Evolutionary conservation across 345 rosid species (phyloP).

Genomic region (Carallia pectinifolia): DNA sequence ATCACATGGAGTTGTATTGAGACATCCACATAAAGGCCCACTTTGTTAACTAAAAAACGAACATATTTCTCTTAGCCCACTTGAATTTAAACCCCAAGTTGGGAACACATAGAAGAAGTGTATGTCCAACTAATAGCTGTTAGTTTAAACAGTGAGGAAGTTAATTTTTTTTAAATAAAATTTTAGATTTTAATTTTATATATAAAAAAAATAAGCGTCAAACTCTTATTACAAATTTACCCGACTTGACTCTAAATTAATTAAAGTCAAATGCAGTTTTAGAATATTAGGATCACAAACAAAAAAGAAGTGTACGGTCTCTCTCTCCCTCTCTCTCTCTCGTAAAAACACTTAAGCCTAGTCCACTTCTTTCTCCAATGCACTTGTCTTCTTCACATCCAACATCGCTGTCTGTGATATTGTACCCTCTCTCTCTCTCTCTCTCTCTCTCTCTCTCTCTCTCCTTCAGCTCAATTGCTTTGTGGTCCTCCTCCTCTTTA

Average conservation of each 20-base stretch:
- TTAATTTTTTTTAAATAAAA: no score
- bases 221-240: no score
- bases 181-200: no score
- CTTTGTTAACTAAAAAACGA: conserved; percentile 58
- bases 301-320: conserved; percentile 9
- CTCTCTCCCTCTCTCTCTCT: conserved; percentile 14
- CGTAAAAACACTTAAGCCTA: conserved; percentile 15
- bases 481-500: conserved; percentile 79
- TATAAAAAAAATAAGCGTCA: no score
- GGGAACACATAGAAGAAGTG: conserved; percentile 41
- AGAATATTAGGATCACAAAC: background rate
- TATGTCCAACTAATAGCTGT: no score
- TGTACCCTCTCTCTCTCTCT: conserved; percentile 36
- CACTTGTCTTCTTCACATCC: conserved; percentile 76
- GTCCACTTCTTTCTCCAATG: conserved; percentile 58
- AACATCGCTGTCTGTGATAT: conserved; percentile 61
- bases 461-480: conserved; percentile 20
- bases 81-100: conserved; percentile 54
- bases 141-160: no score
- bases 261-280: no score
- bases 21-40: conserved; percentile 70
- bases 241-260: no score
- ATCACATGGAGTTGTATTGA: conserved; percentile 69
- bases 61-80: conserved; percentile 61
- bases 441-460: conserved; percentile 24